Conservation (phyloP, 345 rosid genomes). For the Brassica carinata region DNA sequence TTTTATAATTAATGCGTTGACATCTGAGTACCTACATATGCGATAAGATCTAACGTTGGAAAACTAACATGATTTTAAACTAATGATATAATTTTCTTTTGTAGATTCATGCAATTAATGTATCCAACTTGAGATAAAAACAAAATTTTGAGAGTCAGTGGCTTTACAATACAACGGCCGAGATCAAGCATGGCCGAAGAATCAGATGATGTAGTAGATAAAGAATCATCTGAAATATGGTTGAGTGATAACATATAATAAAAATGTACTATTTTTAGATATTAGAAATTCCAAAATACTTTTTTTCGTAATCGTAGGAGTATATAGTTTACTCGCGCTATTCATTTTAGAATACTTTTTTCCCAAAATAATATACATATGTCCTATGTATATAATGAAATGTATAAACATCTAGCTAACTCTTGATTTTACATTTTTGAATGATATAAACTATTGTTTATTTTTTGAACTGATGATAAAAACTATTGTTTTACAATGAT, state of each 20-base stretch:
- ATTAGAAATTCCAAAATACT: neutral
- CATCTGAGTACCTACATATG: neutral
- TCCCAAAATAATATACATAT: too few species aligned
- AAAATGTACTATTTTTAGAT: neutral
- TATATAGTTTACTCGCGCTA: neutral
- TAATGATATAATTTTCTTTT: neutral
- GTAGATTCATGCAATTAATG: slow-evolving; percentile 19
- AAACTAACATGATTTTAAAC: slow-evolving; percentile 6
- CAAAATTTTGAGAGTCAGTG: neutral
- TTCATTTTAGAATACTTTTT: neutral
- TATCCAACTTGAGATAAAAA: neutral
- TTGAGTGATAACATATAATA: neutral
- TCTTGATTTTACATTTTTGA: too few species aligned
- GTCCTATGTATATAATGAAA: neutral
- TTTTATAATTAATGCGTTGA: neutral
- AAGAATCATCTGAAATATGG: neutral
- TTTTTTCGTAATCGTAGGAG: too few species aligned
- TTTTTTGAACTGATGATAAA: too few species aligned
- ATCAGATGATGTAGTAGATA: neutral
- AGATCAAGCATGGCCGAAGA: neutral
- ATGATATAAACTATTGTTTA: too few species aligned
- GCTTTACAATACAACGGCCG: neutral
- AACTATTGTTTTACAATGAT: too few species aligned
- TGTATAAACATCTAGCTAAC: neutral
- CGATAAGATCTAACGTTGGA: slow-evolving; percentile 34